Evolutionary conservation across 73 alveolate species (phyloP), one percentile per base, ranked within the genome.

Genomic region (Tetrahymena elliotti): DNA sequence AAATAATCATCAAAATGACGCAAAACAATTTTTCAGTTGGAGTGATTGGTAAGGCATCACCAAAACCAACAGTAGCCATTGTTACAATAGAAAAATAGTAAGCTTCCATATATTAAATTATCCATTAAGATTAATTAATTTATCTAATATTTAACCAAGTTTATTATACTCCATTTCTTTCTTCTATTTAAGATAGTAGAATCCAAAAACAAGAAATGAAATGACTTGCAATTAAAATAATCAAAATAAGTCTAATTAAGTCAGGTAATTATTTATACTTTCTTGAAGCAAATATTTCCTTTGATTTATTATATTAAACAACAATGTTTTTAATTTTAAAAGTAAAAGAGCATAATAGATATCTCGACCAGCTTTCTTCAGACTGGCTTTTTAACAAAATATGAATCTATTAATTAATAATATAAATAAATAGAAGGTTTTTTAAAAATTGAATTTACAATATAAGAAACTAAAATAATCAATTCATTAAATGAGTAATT

Each of bases 11-110:
- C n/a, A 94, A 84, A 34, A 94, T 68, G 4, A 94, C 93, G 4
- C 93, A 37, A 39, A 84, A 52, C 1, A 94, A 31, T 41, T 94
- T 94, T 52, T 94, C 96, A 94, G 40, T 84, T 54, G 94, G 93
- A 22, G 94, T 94, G 38, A 41, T 94, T 33, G 96, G 96, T 39
- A 94, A 41, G 33, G 40, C 93, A 84, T 94, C 96, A 15, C 96
- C 96, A 94, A 83, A 94, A 27, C 96, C 96, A 35, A 94, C 93
- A 4, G 96, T 94, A 0, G 93, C 93, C 96, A 94, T 94, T 2
- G 96, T 94, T 22, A 94, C 96, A 8, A 94, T 94, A 40, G 95
- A 92, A 84, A 94, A 94, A 41, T 94, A 94, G 33, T 84, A 94
- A 38, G 96, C 88, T 40, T 94, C 96, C 82, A 94, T 84, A 84